Conservation (phyloP, 345 rosid species). For the Capsella bursapastoris region DNA sequence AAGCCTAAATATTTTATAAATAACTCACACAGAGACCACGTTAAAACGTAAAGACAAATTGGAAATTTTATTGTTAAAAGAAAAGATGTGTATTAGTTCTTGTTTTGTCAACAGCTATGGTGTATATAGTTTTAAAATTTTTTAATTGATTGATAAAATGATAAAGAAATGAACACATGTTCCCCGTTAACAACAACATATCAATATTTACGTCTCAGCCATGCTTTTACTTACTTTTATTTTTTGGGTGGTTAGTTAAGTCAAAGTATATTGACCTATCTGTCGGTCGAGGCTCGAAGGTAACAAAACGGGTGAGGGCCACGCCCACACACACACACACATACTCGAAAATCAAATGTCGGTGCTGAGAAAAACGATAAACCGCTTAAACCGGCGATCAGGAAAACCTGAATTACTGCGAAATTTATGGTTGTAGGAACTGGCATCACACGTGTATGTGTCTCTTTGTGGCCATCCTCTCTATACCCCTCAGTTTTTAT, state of each 20-base stretch:
- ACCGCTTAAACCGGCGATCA: slow-evolving; percentile 39
- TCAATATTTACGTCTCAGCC: neutral
- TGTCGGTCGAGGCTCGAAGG: slow-evolving; percentile 38
- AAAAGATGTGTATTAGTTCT: neutral
- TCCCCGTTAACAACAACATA: slow-evolving; percentile 27
- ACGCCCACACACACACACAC: neutral
- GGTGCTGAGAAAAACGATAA: slow-evolving; percentile 28
- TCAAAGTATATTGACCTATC: slow-evolving; percentile 37
- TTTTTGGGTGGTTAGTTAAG: slow-evolving; percentile 26
- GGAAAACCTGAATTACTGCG: slow-evolving; percentile 27
- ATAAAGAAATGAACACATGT: slow-evolving; percentile 31
- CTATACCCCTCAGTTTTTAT: slow-evolving; percentile 30
- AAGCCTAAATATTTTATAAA: no score
- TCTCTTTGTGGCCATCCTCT: slow-evolving; percentile 19
- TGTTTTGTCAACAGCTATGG: slow-evolving; percentile 8
- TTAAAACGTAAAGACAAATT: no score
- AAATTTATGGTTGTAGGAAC: slow-evolving; percentile 41
- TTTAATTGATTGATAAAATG: neutral
- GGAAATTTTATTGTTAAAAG: no score
- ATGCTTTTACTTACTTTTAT: neutral
- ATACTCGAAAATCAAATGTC: slow-evolving; percentile 26
- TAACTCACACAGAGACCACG: no score
- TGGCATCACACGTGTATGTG: slow-evolving; percentile 39
- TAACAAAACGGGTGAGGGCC: slow-evolving; percentile 15
- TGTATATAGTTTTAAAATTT: neutral